Evolutionary conservation across 2,329 filamentous ascomycete genomes (phyloP).

Genomic region (Claviceps quebecensis): DNA sequence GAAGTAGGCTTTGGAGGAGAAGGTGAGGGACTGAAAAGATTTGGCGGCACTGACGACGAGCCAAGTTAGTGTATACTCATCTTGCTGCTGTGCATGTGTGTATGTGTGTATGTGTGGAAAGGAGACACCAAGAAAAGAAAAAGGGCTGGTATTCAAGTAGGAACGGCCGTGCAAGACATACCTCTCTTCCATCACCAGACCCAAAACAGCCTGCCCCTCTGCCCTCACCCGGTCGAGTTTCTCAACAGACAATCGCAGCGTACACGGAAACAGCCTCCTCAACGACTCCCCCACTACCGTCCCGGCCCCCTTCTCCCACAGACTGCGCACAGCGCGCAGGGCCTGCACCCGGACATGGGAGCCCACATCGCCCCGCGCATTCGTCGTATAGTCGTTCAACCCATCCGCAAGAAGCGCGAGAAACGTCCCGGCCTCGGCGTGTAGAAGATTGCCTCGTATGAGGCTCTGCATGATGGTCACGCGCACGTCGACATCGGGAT

Average conservation of each 20-base stretch:
- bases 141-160: background rate
- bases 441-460: slow-evolving; percentile 30
- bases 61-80: slow-evolving; percentile 5
- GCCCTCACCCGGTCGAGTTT: slow-evolving; percentile 78
- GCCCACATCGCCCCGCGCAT: slow-evolving; percentile 77
- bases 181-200: slow-evolving; percentile 29
- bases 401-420: slow-evolving; percentile 37
- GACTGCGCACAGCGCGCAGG: slow-evolving; percentile 56
- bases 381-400: slow-evolving; percentile 82
- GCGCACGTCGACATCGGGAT: slow-evolving; percentile 36
- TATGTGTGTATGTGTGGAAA: background rate
- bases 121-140: background rate
- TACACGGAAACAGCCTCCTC: slow-evolving; percentile 30
- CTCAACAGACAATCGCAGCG: slow-evolving; percentile 63
- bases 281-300: slow-evolving; percentile 18
- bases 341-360: slow-evolving; percentile 74
- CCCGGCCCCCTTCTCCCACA: slow-evolving; percentile 30
- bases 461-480: slow-evolving; percentile 43
- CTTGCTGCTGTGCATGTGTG: background rate
- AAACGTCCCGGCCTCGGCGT: slow-evolving; percentile 26
- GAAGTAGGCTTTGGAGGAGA: slow-evolving; percentile 50
- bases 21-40: slow-evolving; percentile 26
- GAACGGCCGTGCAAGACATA: slow-evolving; percentile 18
- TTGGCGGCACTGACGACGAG: slow-evolving; percentile 18
- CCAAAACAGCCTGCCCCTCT: slow-evolving; percentile 44